Evolutionary conservation across 148 eudicot species (phyloP), one percentile per base, ranked within the genome.

Genomic region (Rhododendron henanense): DNA sequence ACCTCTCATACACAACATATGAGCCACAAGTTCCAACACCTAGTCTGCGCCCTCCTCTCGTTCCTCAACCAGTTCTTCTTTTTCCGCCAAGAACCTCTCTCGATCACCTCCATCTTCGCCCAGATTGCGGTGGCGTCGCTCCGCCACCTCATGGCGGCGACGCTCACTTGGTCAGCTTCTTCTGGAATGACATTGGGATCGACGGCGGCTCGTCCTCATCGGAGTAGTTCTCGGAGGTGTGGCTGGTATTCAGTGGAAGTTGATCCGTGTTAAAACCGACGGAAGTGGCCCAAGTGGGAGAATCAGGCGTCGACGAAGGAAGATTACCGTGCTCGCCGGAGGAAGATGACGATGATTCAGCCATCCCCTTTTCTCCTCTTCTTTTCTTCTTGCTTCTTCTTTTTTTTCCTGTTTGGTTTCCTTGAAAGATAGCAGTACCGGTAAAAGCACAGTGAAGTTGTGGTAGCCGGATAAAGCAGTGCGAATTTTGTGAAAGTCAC

Each of bases 211-310:
- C 99, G 0, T 90, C 96, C 2, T 92, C 96, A 7, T 94, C 94
- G 82, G 89, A 87, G 88, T 91, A 90, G 85, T 92, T 92, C 18
- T 94, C 93, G 4, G 92, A 89, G 67, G 83, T 85, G 84, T 89
- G 91, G 88, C 93, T 94, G 61, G 96, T 93, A 92, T 96, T 92
- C 79, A 86, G 90, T 18, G 99, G 99, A 14, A 96, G 95, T 84
- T 94, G 98, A 85, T 96, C 99, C 35, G 97, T 94, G 86, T 92
- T 95, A 77, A 95, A 96, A 6, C 96, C 99, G 3, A 92, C 94
- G 2, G 98, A n/a, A n/a, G n/a, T n/a, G n/a, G n/a, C n/a, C n/a
- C n/a, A 95, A 3, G 96, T 93, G 5, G 94, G 99, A 2, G 97
- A 92, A 25, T 93, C 94, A 35, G 97, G 96, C 16, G 97, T 92